A percentile compares a stretch with the other conserved stretches of the same genome.
These are phyloP conservation scores for Aspergillus leporis DNA, from an alignment of 495 filamentous ascomycete species.

Conservation along the genomic window DNA sequence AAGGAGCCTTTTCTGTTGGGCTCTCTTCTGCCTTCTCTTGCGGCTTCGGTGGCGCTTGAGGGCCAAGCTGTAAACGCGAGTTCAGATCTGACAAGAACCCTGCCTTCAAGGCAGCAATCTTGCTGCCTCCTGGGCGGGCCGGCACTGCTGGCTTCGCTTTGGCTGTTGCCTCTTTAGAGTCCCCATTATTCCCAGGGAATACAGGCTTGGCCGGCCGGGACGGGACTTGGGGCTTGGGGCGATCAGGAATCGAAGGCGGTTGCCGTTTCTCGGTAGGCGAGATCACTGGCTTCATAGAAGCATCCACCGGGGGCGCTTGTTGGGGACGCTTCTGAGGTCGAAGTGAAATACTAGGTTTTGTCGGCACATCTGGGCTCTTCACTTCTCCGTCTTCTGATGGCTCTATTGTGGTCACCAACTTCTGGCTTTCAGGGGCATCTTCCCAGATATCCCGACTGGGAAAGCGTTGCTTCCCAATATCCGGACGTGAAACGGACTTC, in stretches of 20 bases:
- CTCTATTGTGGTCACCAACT: constrained; percentile 77
- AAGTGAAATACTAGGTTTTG: constrained; percentile 45
- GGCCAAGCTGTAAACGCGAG: constrained; percentile 78
- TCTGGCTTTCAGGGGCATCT: constrained; percentile 81
- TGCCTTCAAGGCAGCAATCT: constrained; percentile 87
- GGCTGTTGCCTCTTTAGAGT: constrained; percentile 29
- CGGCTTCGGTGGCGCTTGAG: constrained; percentile 67
- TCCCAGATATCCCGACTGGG: constrained; percentile 97
- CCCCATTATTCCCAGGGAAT: constrained; percentile 33
- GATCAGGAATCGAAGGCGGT: constrained; percentile 60
- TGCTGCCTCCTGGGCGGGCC: constrained; percentile 72
- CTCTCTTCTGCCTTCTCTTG: constrained; percentile 55
- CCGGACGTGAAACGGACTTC: constrained; percentile 49
- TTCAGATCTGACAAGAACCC: constrained; percentile 92
- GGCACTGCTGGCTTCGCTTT: constrained; percentile 79
- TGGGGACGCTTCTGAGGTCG: constrained; percentile 44
- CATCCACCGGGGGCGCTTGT: constrained; percentile 36
- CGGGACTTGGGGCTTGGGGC: constrained; percentile 82
- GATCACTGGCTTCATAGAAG: constrained; percentile 28
- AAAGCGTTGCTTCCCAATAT: constrained; percentile 68
- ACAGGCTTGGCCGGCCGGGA: constrained; percentile 62
- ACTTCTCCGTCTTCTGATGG: constrained; percentile 54
- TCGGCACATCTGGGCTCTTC: constrained; percentile 39
- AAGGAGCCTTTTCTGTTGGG: constrained; percentile 71
- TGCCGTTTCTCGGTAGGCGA: constrained; percentile 49